Base-by-base conservation (phyloP, 345 rosid genomes). In the Gossypium arboreum region DNA sequence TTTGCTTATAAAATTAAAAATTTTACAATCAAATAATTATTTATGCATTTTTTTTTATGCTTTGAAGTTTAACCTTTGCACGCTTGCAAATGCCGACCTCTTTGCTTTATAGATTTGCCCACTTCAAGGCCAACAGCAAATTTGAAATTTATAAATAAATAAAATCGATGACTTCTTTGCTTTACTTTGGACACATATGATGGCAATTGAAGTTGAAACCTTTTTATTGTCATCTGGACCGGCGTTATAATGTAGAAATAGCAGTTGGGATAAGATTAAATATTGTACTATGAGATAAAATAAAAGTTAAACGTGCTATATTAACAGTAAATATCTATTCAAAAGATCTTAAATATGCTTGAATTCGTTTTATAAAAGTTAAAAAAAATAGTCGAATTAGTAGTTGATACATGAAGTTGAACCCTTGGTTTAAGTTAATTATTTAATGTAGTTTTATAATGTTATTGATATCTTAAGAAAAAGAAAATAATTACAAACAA, bases 191-290 rank as follows among this genome's bases (percentile, higher is more conserved):
- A 62, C 44, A 60, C 65, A 29, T 34, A 2, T 17, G 13, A 20
- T 43, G 39, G 3, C 25, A 2, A 39, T 39, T 7, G 24, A 34
- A 63, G 47, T 12, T 10, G 4, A 64, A n/a, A 39, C 41, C 9
- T 3, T n/a, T 34, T 34, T 34, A 34, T 4, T 4, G 1, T 34
- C 1, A 1, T 20, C 22, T 20, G 22, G 22, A 20, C 22, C 22
- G 22, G 22, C 22, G 22, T 20, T 20, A 20, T 20, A 34, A 34
- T 34, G 1, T 34, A 4, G 3, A 4, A 34, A 34, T 34, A 34
- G 0, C 1, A 4, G 6, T 34, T 1, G 0, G 6, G 39, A 4
- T 0, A 4, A 34, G 1, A 0, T 34, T 34, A 4, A 34, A 4
- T 34, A 34, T 0, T 34, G 1, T 34, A 4, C 0, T 0, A 34